These are phyloP conservation scores for Beauveria caledonica DNA, from an alignment of 2,329 filamentous ascomycete genomes.

Conservation along the genomic window DNA sequence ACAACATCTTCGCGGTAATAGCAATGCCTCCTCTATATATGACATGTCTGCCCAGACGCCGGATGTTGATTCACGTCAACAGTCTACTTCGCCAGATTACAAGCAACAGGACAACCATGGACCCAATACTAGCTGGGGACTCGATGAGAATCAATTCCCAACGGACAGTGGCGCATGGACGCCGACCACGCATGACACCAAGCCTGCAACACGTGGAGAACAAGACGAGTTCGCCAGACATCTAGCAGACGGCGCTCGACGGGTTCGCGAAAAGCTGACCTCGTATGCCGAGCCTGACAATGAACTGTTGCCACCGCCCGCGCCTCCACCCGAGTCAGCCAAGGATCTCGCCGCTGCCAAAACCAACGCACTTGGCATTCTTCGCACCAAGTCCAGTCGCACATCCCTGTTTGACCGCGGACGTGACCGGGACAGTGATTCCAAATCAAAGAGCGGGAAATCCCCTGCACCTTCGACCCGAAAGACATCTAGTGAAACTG, in stretches of 20 bases:
- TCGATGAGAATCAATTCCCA: constrained; percentile 18
- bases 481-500: constrained; percentile 22
- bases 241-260: constrained; percentile 59
- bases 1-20: constrained; percentile 75
- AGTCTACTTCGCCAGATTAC: constrained; percentile 23
- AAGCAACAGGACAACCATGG: constrained; percentile 22
- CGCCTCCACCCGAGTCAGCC: constrained; percentile 24
- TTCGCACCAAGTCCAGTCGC: constrained; percentile 59
- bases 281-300: constrained; percentile 58
- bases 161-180: constrained; percentile 16
- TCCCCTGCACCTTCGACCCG: constrained; percentile 32
- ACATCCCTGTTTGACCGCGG: constrained; percentile 52
- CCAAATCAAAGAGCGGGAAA: constrained; percentile 43
- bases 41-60: constrained; percentile 35
- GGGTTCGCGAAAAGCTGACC: constrained; percentile 65
- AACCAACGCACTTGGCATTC: constrained; percentile 53
- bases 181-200: constrained; percentile 9
- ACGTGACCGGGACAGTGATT: constrained; percentile 32
- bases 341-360: constrained; percentile 26
- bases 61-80: constrained; percentile 17
- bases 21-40: constrained; percentile 74
- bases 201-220: constrained; percentile 36
- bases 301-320: constrained; percentile 23
- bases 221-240: constrained; percentile 66
- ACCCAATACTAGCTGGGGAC: constrained; percentile 10